These are phyloP conservation scores for Isatis tinctoria DNA, from an alignment of 345 rosid species.

Conservation along the genomic window DNA sequence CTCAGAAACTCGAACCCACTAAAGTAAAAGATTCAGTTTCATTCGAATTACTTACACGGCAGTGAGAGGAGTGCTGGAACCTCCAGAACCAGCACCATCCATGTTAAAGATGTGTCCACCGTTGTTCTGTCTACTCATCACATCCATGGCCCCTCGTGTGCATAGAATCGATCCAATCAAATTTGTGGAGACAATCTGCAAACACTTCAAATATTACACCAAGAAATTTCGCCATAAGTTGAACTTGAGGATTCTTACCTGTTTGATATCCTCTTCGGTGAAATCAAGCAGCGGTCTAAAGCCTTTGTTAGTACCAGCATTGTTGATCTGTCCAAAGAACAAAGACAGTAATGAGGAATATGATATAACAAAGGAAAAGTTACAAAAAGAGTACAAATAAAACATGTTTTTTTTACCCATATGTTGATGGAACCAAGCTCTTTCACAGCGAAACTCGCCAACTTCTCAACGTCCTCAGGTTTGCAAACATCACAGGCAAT, in stretches of 20 bases:
- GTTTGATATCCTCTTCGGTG: conserved; percentile 77
- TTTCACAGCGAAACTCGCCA: conserved; percentile 63
- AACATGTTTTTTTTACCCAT: conserved; percentile 57
- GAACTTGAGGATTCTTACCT: conserved; percentile 38
- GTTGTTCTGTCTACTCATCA: conserved; percentile 63
- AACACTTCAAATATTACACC: background rate
- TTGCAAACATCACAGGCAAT: conserved; percentile 83
- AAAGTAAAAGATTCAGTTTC: background rate
- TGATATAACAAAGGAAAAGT: background rate
- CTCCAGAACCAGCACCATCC: conserved; percentile 99
- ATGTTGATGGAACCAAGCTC: conserved; percentile 82
- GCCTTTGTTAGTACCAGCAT: conserved; percentile 93
- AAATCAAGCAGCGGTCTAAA: conserved; percentile 87
- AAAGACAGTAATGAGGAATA: background rate
- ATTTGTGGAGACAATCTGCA: conserved; percentile 91
- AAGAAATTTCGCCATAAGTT: background rate
- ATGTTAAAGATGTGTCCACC: conserved; percentile 93
- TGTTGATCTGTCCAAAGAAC: conserved; percentile 62
- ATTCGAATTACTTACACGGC: conserved; percentile 61
- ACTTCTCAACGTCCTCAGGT: conserved; percentile 59
- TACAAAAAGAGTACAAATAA: background rate
- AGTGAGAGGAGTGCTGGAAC: conserved; percentile 94
- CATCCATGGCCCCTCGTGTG: conserved; percentile 81
- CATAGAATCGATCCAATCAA: conserved; percentile 91
- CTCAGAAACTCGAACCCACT: background rate